Evolutionary conservation across 371 early-diverging fungal species (phyloP), one percentile per base, ranked within the genome.

Genomic region (Mucor piriformis): DNA sequence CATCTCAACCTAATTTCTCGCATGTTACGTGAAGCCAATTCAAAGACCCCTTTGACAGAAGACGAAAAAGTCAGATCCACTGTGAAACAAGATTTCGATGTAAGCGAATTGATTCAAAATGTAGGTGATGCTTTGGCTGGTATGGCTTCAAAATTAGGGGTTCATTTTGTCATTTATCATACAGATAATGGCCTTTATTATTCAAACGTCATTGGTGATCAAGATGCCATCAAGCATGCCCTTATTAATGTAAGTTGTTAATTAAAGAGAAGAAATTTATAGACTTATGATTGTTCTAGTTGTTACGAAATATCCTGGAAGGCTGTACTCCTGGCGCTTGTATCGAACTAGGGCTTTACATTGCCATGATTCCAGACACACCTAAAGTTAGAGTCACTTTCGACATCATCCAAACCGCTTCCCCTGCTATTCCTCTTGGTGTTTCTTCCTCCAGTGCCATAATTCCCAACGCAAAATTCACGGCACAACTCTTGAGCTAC

Each of bases 41-140:
- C 34, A 7, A 25, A 25, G 8, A 46, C 29, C 12, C 49, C 54
- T 10, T 5, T 24, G 0, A 4, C 42, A 6, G 49, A 63, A 8
- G 38, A 56, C 12, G 50, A 54, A 13, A 38, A 37, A 47, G 27
- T 69, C 8, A 59, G 54, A 24, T 63, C 63, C 29, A 34, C 43
- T n/a, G 49, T 55, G 1, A 46, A 50, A 2, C 53, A 57, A 7
- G 73, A 81, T 24, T 85, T 88, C 60, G 87, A 88, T 66, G 73
- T 85, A 5, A 84, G 86, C 15, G 83, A 86, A 48, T 58, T 85
- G 34, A 68, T 86, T 11, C 86, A 88, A 61, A 77, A 78, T 54
- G 73, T 88, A 2, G 87, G 85, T 6, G 88, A 88, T 64, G 77
- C 83, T 11, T 69, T 86, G 54, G 83, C 87, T 13, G 88, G 86